These are phyloP conservation scores for Fagus sylvatica DNA, from an alignment of 306 rosid species.

Conservation along the genomic window DNA sequence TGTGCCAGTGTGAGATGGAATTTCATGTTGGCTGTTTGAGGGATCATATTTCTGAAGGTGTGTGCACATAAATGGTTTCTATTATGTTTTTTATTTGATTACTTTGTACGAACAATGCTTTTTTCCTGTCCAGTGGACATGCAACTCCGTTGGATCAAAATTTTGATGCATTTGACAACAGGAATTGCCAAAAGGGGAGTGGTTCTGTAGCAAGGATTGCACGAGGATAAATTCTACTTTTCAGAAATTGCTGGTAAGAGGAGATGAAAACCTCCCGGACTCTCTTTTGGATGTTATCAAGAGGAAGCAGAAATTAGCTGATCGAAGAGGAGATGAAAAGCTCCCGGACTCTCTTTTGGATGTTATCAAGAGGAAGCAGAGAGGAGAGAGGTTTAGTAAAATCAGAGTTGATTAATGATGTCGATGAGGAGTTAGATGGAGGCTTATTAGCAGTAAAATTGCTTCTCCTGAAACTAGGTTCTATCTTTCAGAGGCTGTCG, in stretches of 20 bases:
- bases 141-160: conserved; percentile 21
- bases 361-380: no score
- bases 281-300: conserved; percentile 64
- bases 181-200: conserved; percentile 94
- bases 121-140: conserved; percentile 15
- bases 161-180: conserved; percentile 35
- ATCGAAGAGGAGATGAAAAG: no score
- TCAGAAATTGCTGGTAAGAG: conserved; percentile 64
- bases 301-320: no score
- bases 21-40: conserved; percentile 96
- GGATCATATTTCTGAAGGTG: conserved; percentile 87
- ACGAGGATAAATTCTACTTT: conserved; percentile 70
- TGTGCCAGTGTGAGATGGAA: conserved; percentile 91
- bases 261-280: conserved; percentile 76
- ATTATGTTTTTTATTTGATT: conserved; percentile 25
- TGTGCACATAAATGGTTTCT: conserved; percentile 25
- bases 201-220: conserved; percentile 92
- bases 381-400: conserved; percentile 59
- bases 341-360: no score
- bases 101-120: conserved; percentile 11
- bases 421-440: conserved; percentile 93
- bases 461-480: conserved; percentile 84
- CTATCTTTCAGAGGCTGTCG: conserved; percentile 75
- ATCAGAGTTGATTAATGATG: conserved; percentile 44
- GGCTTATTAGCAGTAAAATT: conserved; percentile 83